Conservation (phyloP, 1,284 basidiomycete species). For the Mrakiaceae sp. region DNA sequence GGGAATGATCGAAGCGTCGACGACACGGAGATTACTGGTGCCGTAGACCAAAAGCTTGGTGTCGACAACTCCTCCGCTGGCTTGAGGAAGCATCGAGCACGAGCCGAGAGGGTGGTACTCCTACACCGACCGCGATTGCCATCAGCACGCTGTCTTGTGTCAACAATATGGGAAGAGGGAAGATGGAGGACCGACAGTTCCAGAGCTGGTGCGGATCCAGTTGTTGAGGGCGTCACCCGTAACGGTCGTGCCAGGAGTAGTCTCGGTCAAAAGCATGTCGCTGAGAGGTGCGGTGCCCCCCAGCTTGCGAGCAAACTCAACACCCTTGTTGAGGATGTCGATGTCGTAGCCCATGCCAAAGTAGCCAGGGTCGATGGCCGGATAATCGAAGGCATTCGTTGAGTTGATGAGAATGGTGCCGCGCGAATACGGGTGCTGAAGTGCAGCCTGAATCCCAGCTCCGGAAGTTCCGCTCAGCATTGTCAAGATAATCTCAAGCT, state of each 20-base stretch:
- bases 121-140: background rate
- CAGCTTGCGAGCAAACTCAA: slow-evolving; percentile 27
- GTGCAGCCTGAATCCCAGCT: slow-evolving; percentile 25
- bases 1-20: slow-evolving; percentile 39
- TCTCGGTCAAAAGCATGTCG: slow-evolving; percentile 24
- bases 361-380: slow-evolving; percentile 53
- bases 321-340: slow-evolving; percentile 26
- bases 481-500: slow-evolving; percentile 33
- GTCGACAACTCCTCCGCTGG: slow-evolving; percentile 54
- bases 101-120: slow-evolving; percentile 49
- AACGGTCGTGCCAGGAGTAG: slow-evolving; percentile 20
- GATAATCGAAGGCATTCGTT: slow-evolving; percentile 44
- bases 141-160: no score
- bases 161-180: no score
- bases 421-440: slow-evolving; percentile 36
- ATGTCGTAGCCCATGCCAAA: slow-evolving; percentile 34
- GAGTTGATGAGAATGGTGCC: slow-evolving; percentile 43
- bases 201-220: slow-evolving; percentile 23
- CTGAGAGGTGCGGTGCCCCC: slow-evolving; percentile 26
- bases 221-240: slow-evolving; percentile 27
- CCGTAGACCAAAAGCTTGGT: slow-evolving; percentile 53
- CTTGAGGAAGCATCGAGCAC: slow-evolving; percentile 51
- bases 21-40: slow-evolving; percentile 38
- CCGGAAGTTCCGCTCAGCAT: slow-evolving; percentile 22
- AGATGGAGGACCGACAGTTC: background rate